These are phyloP conservation scores for Protomyces lactucae-debilis DNA, from an alignment of 1,139 yeast genomes.

Conservation along the genomic window DNA sequence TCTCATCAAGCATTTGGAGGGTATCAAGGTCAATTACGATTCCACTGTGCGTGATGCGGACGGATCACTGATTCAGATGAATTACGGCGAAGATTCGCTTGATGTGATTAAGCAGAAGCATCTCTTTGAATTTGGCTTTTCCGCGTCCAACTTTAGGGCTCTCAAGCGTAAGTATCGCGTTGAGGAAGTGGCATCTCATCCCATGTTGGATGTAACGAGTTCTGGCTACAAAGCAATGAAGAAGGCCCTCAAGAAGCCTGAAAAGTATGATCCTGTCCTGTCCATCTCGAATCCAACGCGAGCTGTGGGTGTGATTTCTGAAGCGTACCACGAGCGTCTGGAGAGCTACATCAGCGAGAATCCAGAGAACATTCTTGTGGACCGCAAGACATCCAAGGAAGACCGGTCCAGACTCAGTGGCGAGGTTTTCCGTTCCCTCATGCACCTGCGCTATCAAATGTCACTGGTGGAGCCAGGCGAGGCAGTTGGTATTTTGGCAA, in stretches of 20 bases:
- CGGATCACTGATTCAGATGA: constrained; percentile 85
- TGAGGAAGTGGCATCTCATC: constrained; percentile 76
- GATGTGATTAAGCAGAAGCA: constrained; percentile 94
- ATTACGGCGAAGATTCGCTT: constrained; percentile 95
- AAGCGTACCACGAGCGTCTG: constrained; percentile 73
- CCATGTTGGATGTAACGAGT: constrained; percentile 85
- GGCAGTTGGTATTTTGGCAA: constrained; percentile 96
- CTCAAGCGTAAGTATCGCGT: constrained; percentile 7
- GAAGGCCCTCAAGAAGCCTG: constrained; percentile 69
- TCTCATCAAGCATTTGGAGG: constrained; percentile 95
- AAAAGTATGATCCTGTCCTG: constrained; percentile 85
- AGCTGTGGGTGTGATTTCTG: constrained; percentile 89
- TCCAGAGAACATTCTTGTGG: constrained; percentile 29
- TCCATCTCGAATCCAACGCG: constrained; percentile 82
- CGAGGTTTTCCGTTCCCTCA: constrained; percentile 69
- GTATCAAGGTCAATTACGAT: constrained; percentile 91
- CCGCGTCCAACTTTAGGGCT: constrained; percentile 66
- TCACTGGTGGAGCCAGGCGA: constrained; percentile 95
- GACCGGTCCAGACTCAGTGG: neutral
- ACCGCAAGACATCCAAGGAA: constrained; percentile 19
- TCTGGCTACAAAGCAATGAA: constrained; percentile 74
- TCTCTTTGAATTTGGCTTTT: constrained; percentile 88
- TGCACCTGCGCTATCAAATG: constrained; percentile 98
- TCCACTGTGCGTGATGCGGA: constrained; percentile 94
- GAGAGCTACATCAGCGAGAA: constrained; percentile 62